Evolutionary conservation across 2,329 filamentous ascomycete species (phyloP), one percentile per base, ranked within the genome.

Genomic region (Alternaria panax): DNA sequence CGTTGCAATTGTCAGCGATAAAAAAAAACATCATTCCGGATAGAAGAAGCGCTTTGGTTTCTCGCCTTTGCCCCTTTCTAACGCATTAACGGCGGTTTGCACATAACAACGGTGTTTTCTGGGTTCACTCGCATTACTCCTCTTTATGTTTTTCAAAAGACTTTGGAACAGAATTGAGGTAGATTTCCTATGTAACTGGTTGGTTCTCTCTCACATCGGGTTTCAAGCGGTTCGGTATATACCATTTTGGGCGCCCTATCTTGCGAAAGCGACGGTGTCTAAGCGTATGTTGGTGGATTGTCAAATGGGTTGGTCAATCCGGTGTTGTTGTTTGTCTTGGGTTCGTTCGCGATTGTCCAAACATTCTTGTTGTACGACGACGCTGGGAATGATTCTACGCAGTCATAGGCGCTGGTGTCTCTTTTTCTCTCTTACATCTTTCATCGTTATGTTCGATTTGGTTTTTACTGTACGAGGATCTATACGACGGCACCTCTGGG

Each of bases 41-140:
- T 75, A 76, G 74, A 78, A 76, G 74, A 78, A 78, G 68, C 71
- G 75, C 74, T 70, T 73, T 72, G 69, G 73, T 74, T 74, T 69
- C 28, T 48, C 76, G 68, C n/a, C 7, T 55, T 71, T n/a, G n/a
- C n/a, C n/a, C 73, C 74, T 71, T 76, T 74, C 72, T 76, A 75
- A 69, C 70, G 75, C 74, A 77, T 78, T 76, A 62, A 76, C 70
- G 75, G 77, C 69, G 74, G 70, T 70, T 73, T 78, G 75, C 74
- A 77, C 72, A 72, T 69, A 22, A 22, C 58, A 69, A 69, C 66
- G 74, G 74, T 77, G 75, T 75, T 77, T 67, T 67, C 41, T 71
- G 65, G 73, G 70, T 75, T n/a, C n/a, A n/a, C n/a, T n/a, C n/a
- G n/a, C n/a, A n/a, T n/a, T 72, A 65, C 69, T 64, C 65, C 74